Conservation (phyloP, 2,329 filamentous ascomycete genomes). For the Alternaria dauci region DNA sequence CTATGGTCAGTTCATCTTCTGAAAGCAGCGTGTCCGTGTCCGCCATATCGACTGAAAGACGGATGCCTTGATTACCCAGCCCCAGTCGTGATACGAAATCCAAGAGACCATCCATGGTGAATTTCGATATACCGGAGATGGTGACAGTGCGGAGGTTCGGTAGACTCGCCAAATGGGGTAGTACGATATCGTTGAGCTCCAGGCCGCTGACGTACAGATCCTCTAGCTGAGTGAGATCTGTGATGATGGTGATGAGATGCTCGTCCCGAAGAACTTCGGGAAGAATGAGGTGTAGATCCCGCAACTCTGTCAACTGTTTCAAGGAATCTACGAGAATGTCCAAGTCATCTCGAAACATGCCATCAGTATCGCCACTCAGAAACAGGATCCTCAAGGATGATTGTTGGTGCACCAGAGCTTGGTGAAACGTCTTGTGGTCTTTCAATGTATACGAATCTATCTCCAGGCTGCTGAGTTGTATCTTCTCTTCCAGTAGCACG, state of each 20-base stretch:
- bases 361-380: conserved; percentile 59
- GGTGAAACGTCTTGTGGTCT: conserved; percentile 62
- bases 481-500: conserved; percentile 56
- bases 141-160: conserved; percentile 61
- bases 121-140: conserved; percentile 64
- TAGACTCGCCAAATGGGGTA: conserved; percentile 57
- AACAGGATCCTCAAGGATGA: conserved; percentile 56
- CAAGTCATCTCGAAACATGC: conserved; percentile 56
- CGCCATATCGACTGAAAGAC: conserved; percentile 56
- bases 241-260: conserved; percentile 60
- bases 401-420: conserved; percentile 63
- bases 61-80: conserved; percentile 54
- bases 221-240: conserved; percentile 60
- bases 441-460: conserved; percentile 60
- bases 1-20: conserved; percentile 49
- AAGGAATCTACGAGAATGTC: conserved; percentile 62
- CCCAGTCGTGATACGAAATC: conserved; percentile 54
- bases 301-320: conserved; percentile 61
- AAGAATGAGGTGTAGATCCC: conserved; percentile 61
- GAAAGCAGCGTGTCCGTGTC: conserved; percentile 54
- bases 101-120: conserved; percentile 62
- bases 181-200: conserved; percentile 61
- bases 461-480: conserved; percentile 59
- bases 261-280: conserved; percentile 60
- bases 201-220: conserved; percentile 66